Base-by-base conservation (phyloP, 2,329 filamentous ascomycete species). In the Trichoderma harzianum region DNA sequence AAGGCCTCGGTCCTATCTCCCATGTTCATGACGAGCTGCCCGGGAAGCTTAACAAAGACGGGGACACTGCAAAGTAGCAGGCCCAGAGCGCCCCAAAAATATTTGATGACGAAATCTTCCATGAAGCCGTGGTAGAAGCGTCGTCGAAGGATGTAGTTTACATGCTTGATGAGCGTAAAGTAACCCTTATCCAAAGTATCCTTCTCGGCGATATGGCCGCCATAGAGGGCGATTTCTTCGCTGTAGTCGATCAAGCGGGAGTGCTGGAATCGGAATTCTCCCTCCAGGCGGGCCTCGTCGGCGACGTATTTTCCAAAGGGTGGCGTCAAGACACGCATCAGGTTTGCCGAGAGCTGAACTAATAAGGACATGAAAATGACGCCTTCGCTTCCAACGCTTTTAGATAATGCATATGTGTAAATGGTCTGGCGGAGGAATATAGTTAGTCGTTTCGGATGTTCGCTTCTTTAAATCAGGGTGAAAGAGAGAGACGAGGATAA, bases 101-200 rank as follows among this genome's bases (percentile, higher is more conserved):
- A 99, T 82, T 99, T 99, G 82, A 99, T 97, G 72, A 98, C 94
- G 82, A 98, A 99, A 81, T 99, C 96, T 80, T 99, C 96, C 95
- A 98, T 98, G 78, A 99, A 92, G n/a, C 95, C 95, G 80, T 99
- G 95, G 81, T 98, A 98, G 80, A 99, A 93, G 63, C 96, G 90
- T 74, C 93, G 88, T 51, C 95, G 89, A 73, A 99, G 84, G 75
- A 98, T 98, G 78, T 97, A 91, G 82, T 99, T 99, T 79, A 99
- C 95, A 82, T 99, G 96, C 83, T 98, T 98, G 84, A 99, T 99
- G 47, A 99, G 87, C 2, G 96, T 99, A 79, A 99, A 99, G 82
- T 99, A 99, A 18, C 96, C 95, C 84, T 98, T 98, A 82, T 99
- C 96, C 68, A 99, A 86, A 0, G 93, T 97, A 80, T 98, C 94